Percentiles rank a stretch among this genome's conserved stretches.
Conservation (phyloP, 1,284 basidiomycete species). For the Pseudozyma pruni region DNA sequence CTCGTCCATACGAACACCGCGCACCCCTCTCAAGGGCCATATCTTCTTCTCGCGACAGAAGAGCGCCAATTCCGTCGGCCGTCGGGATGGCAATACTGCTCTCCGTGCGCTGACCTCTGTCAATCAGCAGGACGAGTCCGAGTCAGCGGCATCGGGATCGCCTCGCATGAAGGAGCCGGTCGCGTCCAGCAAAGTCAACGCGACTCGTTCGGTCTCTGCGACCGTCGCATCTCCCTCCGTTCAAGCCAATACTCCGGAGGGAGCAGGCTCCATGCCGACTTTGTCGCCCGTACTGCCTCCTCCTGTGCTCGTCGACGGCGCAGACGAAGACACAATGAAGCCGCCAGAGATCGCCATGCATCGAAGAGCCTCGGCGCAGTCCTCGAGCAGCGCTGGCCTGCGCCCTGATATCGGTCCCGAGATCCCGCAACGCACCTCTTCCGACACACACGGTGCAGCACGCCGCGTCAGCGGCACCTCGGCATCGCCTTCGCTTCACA, state of each 20-base stretch:
- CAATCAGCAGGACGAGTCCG: constrained; percentile 15
- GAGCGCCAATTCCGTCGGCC: constrained; percentile 31
- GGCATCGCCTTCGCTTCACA: constrained; percentile 16
- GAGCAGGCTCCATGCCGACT: constrained; percentile 1
- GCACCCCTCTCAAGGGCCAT: constrained; percentile 41
- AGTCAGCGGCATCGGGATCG: constrained; percentile 11
- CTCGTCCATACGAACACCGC: constrained; percentile 25
- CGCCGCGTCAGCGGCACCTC: constrained; percentile 19
- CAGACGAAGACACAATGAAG: constrained; percentile 20
- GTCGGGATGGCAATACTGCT: constrained; percentile 27
- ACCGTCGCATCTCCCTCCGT: constrained; percentile 10
- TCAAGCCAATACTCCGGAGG: constrained; percentile 8
- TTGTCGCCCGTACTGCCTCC: constrained; percentile 30
- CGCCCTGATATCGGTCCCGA: constrained; percentile 27
- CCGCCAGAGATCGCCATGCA: constrained; percentile 19
- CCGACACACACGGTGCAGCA: constrained; percentile 36
- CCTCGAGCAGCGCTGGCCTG: constrained; percentile 25
- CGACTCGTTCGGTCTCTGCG: neutral
- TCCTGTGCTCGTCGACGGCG: constrained; percentile 16
- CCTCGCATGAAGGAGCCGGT: constrained; percentile 4
- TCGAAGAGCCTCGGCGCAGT: constrained; percentile 27
- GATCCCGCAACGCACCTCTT: constrained; percentile 39
- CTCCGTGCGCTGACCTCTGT: constrained; percentile 26
- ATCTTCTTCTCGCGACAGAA: constrained; percentile 42
- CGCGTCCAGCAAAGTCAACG: neutral